phyloP scores from a whole-genome alignment of 2,329 filamentous ascomycete species.

The Sporothrix protearum region DNA sequence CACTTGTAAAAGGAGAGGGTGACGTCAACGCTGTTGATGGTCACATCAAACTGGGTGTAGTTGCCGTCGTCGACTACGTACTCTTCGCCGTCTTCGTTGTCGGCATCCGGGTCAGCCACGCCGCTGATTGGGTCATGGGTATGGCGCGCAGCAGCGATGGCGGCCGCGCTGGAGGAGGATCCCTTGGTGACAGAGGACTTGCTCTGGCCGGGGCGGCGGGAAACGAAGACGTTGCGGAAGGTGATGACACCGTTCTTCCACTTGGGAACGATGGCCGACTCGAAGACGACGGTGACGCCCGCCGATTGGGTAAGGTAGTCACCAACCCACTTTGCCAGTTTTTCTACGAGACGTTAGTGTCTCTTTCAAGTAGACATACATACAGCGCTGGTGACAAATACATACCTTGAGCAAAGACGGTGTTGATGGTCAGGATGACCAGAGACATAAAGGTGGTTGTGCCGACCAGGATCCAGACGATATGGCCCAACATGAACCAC shows the following conservation, averaged over 20 bases:
- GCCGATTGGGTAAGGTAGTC: slow-evolving; percentile 94
- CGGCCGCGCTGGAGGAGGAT: slow-evolving; percentile 77
- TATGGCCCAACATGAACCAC: slow-evolving; percentile 89
- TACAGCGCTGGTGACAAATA: neutral
- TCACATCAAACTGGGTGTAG: slow-evolving; percentile 96
- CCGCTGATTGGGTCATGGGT: slow-evolving; percentile 22
- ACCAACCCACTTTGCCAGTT: slow-evolving; percentile 85
- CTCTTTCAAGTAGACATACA: neutral
- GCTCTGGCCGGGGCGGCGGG: slow-evolving; percentile 77
- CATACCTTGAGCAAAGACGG: slow-evolving; percentile 85
- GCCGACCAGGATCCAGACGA: slow-evolving; percentile 93
- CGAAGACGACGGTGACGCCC: slow-evolving; percentile 90
- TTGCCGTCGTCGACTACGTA: slow-evolving; percentile 72
- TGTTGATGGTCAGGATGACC: slow-evolving; percentile 87
- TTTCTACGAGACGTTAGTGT: slow-evolving; percentile 57
- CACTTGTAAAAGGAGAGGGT: slow-evolving; percentile 97
- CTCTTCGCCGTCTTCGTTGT: slow-evolving; percentile 40
- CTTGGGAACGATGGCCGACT: slow-evolving; percentile 93
- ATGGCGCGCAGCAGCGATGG: slow-evolving; percentile 66
- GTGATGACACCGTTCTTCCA: slow-evolving; percentile 95
- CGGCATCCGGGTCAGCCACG: neutral
- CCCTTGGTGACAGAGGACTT: slow-evolving; percentile 86
- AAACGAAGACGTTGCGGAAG: slow-evolving; percentile 95
- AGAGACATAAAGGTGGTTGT: slow-evolving; percentile 97
- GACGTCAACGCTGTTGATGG: slow-evolving; percentile 91